phyloP scores from a whole-genome alignment of 805 yeast species.

The Diddensiella transvaalensis region DNA sequence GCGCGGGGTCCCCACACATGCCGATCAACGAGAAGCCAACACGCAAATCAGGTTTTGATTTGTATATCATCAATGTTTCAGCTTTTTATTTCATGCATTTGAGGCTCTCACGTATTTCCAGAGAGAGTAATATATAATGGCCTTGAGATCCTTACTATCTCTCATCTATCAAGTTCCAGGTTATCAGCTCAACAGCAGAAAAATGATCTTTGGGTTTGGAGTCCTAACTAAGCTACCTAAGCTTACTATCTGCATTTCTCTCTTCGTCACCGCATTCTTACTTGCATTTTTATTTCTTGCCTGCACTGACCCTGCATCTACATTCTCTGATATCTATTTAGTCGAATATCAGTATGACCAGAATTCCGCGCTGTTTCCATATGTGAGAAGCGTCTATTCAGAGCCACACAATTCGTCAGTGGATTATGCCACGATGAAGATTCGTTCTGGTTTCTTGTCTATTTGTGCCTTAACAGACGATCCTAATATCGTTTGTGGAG shows the following conservation, averaged over 20 bases:
- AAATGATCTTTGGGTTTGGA: not conserved
- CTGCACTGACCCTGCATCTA: slow-evolving; percentile 11
- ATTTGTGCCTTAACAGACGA: slow-evolving; percentile 15
- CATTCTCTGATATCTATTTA: slow-evolving; percentile 20
- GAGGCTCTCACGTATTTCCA: not conserved
- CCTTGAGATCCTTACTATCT: too few species aligned
- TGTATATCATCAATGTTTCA: not conserved
- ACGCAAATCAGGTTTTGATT: not conserved
- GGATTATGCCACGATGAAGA: slow-evolving; percentile 7
- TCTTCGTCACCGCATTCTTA: slow-evolving; percentile 8
- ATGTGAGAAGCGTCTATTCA: not conserved
- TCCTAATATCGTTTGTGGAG: slow-evolving; percentile 9
- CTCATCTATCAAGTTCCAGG: too few species aligned
- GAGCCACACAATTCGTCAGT: slow-evolving; percentile 5
- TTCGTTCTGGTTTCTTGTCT: slow-evolving; percentile 21
- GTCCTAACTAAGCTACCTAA: not conserved
- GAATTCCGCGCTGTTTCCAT: slow-evolving; percentile 9
- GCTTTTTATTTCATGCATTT: not conserved
- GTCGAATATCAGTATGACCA: slow-evolving; percentile 19
- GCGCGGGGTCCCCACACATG: not conserved
- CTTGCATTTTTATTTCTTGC: slow-evolving; percentile 21
- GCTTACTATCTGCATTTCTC: slow-evolving; percentile 3
- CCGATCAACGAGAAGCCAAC: too few species aligned
- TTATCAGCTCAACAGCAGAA: too few species aligned
- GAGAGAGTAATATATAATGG: too few species aligned